phyloP scores from a whole-genome alignment of 208 protist species.

The Novymonas esmeraldas region DNA sequence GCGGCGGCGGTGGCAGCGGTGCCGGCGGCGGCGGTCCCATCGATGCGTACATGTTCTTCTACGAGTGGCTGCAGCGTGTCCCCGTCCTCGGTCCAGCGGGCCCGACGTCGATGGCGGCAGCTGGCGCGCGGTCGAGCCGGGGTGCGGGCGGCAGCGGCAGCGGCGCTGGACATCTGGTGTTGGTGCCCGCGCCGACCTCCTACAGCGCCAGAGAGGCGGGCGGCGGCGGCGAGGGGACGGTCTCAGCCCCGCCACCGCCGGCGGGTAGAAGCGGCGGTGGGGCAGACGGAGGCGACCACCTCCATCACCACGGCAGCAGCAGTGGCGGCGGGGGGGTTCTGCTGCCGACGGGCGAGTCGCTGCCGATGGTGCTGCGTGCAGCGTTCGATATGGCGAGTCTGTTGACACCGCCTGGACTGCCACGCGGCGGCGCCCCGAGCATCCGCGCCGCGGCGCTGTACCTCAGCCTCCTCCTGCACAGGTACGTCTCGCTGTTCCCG shows the following conservation, averaged over 20 bases:
- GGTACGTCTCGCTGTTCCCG: slow-evolving; percentile 72
- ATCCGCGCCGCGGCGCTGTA: slow-evolving; percentile 62
- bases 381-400: slow-evolving; percentile 63
- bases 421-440: slow-evolving; percentile 22
- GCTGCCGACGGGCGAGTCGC: slow-evolving; percentile 49
- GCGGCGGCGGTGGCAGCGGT: slow-evolving; percentile 1
- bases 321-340: slow-evolving; percentile 23
- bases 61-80: slow-evolving; percentile 66
- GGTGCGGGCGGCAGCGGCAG: not conserved
- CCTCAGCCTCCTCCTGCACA: slow-evolving; percentile 70
- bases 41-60: slow-evolving; percentile 62
- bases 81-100: slow-evolving; percentile 12
- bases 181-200: too few relatives aligned
- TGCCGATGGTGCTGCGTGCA: slow-evolving; percentile 67
- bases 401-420: slow-evolving; percentile 46
- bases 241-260: slow-evolving; percentile 3
- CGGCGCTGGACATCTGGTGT: too few relatives aligned
- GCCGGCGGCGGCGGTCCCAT: slow-evolving; percentile 36
- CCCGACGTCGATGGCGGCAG: not conserved
- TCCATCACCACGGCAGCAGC: not conserved
- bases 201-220: too few relatives aligned
- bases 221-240: too few relatives aligned
- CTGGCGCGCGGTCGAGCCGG: too few relatives aligned
- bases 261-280: not conserved
- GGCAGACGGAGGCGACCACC: not conserved